Evolutionary conservation across 805 yeast genomes (phyloP), one percentile per base, ranked within the genome.

Genomic region (Zygosaccharomyces bisporus): DNA sequence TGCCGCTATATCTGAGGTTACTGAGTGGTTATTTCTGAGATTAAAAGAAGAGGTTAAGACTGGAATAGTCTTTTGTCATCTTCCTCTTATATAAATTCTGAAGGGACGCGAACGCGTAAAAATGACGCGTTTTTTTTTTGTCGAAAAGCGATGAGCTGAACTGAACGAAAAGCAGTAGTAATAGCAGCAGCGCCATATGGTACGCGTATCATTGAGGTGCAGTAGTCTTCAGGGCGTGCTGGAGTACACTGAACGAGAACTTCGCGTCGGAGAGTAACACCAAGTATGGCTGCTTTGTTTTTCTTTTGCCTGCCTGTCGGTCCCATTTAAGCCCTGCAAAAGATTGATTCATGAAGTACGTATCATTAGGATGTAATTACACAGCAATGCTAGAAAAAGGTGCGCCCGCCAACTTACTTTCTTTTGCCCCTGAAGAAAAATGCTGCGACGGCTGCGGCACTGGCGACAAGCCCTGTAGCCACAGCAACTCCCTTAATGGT

Each of bases 401-500:
- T 24, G 20, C 21, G 6, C 25, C 38, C 16, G 21, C 14, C 31
- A 17, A 16, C 18, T 52, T 39, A 56, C 39, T 46, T 53, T 44
- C 44, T 57, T 29, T 48, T 52, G 13, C 51, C 42, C 41, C 61
- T 55, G 39, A 55, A 41, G 20, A 60, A 38, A 18, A 57, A 33
- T 7, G 63, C 60, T 13, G 55, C 53, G 6, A 55, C 67, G 0
- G 90, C 90, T 0, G 90, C 86, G 4, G 91, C 93, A 2, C 86
- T 75, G 1, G 96, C 96, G 37, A 91, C 72, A 3, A 80, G 80
- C 14, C 96, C 95, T 19, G 95, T 86, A 0, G 88, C 82, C 20
- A 93, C 72, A 0, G 95, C 96, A 42, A 91, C 69, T 1, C 98
- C 98, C 46, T 88, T 77, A 44, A 91, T 70, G 0, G 97, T 95